Evolutionary conservation across 2,329 filamentous ascomycete species (phyloP).

Genomic region (Ophiostoma perfectum): DNA sequence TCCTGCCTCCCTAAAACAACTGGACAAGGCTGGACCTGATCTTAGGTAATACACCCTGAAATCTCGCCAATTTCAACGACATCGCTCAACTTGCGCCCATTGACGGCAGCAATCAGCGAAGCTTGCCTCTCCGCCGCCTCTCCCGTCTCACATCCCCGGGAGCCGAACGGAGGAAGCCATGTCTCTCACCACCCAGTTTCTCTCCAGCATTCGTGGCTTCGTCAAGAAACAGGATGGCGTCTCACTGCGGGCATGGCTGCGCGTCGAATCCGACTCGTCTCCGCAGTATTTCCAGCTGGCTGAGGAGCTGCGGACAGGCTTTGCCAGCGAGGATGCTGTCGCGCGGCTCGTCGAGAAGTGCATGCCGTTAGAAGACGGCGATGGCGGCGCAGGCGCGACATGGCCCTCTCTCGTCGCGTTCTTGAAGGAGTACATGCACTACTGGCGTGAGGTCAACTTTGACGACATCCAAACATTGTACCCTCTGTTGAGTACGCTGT

Average conservation of each 20-base stretch:
- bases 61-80: not conserved
- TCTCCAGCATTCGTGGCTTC: slow-evolving; percentile 26
- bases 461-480: slow-evolving; percentile 71
- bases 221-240: slow-evolving; percentile 46
- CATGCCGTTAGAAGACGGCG: slow-evolving; percentile 60
- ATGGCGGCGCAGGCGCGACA: slow-evolving; percentile 56
- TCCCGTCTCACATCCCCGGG: too few species aligned
- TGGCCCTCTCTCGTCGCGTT: slow-evolving; percentile 78
- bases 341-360: slow-evolving; percentile 58
- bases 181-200: slow-evolving; percentile 27
- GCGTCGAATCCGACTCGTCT: slow-evolving; percentile 66
- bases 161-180: slow-evolving; percentile 16
- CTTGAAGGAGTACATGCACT: slow-evolving; percentile 73
- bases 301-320: slow-evolving; percentile 58
- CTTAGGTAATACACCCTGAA: not conserved
- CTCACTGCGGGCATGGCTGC: slow-evolving; percentile 63
- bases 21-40: not conserved
- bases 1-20: slow-evolving; percentile 5
- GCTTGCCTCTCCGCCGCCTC: too few species aligned
- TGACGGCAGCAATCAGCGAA: not conserved
- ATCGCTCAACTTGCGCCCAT: slow-evolving; percentile 4
- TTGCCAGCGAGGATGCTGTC: slow-evolving; percentile 48
- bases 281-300: slow-evolving; percentile 64
- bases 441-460: slow-evolving; percentile 74
- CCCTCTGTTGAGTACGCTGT: slow-evolving; percentile 62